A percentile compares a stretch with the other conserved stretches of the same genome.
Conservation (phyloP, 208 protist species). For the Leishmania martiniquensis region DNA sequence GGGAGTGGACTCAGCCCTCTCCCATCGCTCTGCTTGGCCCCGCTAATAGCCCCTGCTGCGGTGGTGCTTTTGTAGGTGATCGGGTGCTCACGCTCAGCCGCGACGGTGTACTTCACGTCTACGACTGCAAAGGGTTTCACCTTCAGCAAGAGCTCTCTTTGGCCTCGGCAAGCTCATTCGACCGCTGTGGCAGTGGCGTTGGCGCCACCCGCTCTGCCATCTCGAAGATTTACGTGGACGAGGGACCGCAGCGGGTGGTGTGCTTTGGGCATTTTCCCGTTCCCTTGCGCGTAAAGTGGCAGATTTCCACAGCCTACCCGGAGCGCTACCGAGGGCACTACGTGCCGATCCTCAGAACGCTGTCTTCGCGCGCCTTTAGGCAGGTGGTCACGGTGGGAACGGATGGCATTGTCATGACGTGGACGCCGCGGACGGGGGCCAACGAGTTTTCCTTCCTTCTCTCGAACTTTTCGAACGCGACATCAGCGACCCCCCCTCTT, state of each 20-base stretch:
- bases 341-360: constrained; percentile 52
- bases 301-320: constrained; percentile 52
- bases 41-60: constrained; percentile 68
- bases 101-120: constrained; percentile 73
- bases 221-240: constrained; percentile 37
- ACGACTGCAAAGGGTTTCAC: constrained; percentile 64
- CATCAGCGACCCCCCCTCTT: constrained; percentile 50
- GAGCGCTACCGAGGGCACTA: constrained; percentile 68
- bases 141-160: constrained; percentile 61
- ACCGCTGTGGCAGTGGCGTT: constrained; percentile 4
- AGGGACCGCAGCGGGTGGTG: constrained; percentile 41
- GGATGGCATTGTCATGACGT: constrained; percentile 79
- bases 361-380: constrained; percentile 71
- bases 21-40: constrained; percentile 66
- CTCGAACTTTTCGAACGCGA: constrained; percentile 77
- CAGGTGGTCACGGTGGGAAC: constrained; percentile 73
- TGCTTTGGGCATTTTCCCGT: constrained; percentile 61
- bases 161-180: constrained; percentile 16
- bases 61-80: constrained; percentile 50
- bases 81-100: constrained; percentile 66
- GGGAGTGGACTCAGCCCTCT: constrained; percentile 70
- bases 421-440: constrained; percentile 53
- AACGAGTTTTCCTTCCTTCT: constrained; percentile 78
- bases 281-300: constrained; percentile 54
- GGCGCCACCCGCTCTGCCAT: constrained; percentile 5